Evolutionary conservation across 78 protist genomes (phyloP).

Genomic region (Dictyostelium firmibasis): DNA sequence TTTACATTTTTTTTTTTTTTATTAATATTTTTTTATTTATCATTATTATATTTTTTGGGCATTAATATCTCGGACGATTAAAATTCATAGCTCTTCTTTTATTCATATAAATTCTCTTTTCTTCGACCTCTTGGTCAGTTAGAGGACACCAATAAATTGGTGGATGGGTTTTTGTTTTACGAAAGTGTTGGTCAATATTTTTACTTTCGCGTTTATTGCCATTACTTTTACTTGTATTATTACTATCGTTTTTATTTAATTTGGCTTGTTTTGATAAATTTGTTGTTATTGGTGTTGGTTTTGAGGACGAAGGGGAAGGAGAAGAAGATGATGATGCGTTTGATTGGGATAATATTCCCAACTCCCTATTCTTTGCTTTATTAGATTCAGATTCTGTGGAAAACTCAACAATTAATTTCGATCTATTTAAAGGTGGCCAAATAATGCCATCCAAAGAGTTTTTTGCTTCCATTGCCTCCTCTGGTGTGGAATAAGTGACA

Average conservation of each 20-base stretch:
- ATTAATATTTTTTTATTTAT: too few species aligned
- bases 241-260: neutral
- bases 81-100: neutral
- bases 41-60: too few species aligned
- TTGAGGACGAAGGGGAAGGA: neutral
- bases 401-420: neutral
- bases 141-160: neutral
- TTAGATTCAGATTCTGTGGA: slow-evolving; percentile 24
- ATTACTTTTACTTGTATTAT: neutral
- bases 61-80: neutral
- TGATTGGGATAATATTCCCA: neutral
- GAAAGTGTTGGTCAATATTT: neutral
- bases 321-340: neutral
- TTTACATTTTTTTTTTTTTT: too few species aligned
- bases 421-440: slow-evolving; percentile 66
- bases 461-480: slow-evolving; percentile 21
- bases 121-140: neutral
- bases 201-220: neutral
- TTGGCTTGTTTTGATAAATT: neutral
- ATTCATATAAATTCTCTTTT: neutral
- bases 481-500: slow-evolving; percentile 32
- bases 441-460: neutral
- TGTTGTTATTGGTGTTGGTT: neutral
- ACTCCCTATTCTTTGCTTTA: neutral
- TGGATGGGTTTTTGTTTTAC: neutral